Conservation (phyloP, 2,329 filamentous ascomycete genomes). For the Nemania abortiva region DNA sequence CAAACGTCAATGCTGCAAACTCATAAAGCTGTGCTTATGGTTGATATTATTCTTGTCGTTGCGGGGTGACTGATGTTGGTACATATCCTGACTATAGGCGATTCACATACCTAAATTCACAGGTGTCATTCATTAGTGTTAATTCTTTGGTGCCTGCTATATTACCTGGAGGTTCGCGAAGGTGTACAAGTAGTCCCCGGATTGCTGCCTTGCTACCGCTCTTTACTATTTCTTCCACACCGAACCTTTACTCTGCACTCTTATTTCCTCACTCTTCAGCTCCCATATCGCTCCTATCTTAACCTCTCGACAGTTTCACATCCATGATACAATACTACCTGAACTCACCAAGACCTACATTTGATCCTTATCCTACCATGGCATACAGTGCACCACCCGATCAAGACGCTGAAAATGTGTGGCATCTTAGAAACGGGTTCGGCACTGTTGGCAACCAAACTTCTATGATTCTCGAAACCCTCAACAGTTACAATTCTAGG, state of each 20-base stretch:
- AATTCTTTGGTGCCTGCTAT: neutral
- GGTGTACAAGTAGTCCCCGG: neutral
- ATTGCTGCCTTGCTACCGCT: neutral
- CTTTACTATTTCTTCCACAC: neutral
- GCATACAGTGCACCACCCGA: neutral
- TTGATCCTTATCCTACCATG: conserved; percentile 7
- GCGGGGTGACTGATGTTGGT: neutral
- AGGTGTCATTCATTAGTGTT: too few species aligned
- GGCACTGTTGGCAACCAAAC: too few species aligned
- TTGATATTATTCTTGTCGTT: neutral
- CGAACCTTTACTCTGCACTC: neutral
- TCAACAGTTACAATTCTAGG: too few species aligned
- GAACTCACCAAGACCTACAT: neutral
- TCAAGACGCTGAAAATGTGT: neutral
- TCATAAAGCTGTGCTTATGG: neutral
- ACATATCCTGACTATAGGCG: neutral
- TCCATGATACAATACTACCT: neutral
- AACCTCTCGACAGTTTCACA: neutral
- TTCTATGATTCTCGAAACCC: too few species aligned
- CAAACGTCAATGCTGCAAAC: neutral
- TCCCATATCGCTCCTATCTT: neutral
- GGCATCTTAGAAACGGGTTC: too few species aligned
- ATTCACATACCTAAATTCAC: neutral
- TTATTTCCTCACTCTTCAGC: neutral
- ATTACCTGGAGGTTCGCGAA: neutral